Base-by-base conservation (phyloP, 2,329 filamentous ascomycete genomes). In the Fusarium sp. region DNA sequence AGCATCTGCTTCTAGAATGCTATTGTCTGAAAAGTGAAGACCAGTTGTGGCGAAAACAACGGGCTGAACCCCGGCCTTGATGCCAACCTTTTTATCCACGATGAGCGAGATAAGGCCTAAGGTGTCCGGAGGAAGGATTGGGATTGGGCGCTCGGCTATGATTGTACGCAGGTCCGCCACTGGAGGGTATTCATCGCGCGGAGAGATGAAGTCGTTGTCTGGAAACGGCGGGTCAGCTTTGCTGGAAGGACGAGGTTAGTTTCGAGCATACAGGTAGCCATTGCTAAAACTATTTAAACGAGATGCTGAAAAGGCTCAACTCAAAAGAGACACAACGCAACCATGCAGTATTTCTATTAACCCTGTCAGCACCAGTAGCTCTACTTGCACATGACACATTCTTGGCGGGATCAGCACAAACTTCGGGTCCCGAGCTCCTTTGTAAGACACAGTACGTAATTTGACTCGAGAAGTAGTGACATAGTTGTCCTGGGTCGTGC, bases 1-100 rank as follows among this genome's bases (percentile, higher is more conserved):
- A 4, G 67, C 67, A 13, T 74, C 69, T 0, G 69, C 62, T 1
- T 60, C 63, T 1, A 36, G 27, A 2, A 27, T 45, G 6, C 47
- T 73, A 8, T 47, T 57, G 7, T 76, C 67, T 1, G 74, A 74
- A 25, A 76, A 71, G 0, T 14, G 10, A 2, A 76, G 38, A 2
- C 74, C 71, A 2, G 8, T 47, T 5, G 47, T 4, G 4, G 58
- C 65, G 14, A 59, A 76, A 0, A 54, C 66, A 1, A 52, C 18
- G 1, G 74, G 69, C 16, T 65, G 58, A 9, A 63, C 63, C 4
- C 42, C 45, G 13, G 66, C 57, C 10, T 73, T 74, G 14, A 73
- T 4, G 1, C 25, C 63, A 11, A 11, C 71, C 6, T 63, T 74
- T 2, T 65, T 66, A 8, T 66, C 60, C 0, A 33, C 50, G 4